Evolutionary conservation across 805 yeast species (phyloP).

Genomic region (Myxozyma neotropica): DNA sequence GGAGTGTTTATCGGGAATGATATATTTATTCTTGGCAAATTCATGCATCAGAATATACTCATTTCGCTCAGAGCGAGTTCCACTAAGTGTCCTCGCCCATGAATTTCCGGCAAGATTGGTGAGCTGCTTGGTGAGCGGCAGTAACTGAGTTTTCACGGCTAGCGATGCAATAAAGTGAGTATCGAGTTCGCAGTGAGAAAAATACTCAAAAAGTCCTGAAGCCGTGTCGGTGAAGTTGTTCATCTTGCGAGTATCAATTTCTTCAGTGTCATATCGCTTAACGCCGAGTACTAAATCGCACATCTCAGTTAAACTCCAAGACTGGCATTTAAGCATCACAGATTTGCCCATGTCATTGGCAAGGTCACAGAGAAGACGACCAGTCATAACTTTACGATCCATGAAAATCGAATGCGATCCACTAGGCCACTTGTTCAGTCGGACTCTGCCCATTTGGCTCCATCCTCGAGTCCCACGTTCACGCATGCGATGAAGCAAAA

Average conservation of each 20-base stretch:
- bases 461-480: slow-evolving; percentile 74
- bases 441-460: slow-evolving; percentile 81
- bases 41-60: slow-evolving; percentile 92
- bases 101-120: slow-evolving; percentile 96
- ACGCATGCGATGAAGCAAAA: slow-evolving; percentile 77
- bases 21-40: slow-evolving; percentile 73
- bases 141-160: slow-evolving; percentile 78
- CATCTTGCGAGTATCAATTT: slow-evolving; percentile 65
- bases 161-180: slow-evolving; percentile 74
- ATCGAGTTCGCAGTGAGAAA: slow-evolving; percentile 66
- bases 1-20: slow-evolving; percentile 78
- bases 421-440: slow-evolving; percentile 71
- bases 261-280: slow-evolving; percentile 65
- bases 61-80: slow-evolving; percentile 95
- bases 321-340: slow-evolving; percentile 84
- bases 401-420: slow-evolving; percentile 61
- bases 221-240: slow-evolving; percentile 58
- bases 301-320: slow-evolving; percentile 95
- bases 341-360: slow-evolving; percentile 96
- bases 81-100: slow-evolving; percentile 92
- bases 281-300: slow-evolving; percentile 72
- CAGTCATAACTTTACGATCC: slow-evolving; percentile 73
- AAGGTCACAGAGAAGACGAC: slow-evolving; percentile 87
- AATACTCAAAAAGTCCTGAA: slow-evolving; percentile 63
- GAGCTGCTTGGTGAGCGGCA: slow-evolving; percentile 85